A percentile compares a stretch with the other conserved stretches of the same genome.
phyloP scores from a whole-genome alignment of 352 stramenopile species.

The Elongisporangium prolatum region DNA sequence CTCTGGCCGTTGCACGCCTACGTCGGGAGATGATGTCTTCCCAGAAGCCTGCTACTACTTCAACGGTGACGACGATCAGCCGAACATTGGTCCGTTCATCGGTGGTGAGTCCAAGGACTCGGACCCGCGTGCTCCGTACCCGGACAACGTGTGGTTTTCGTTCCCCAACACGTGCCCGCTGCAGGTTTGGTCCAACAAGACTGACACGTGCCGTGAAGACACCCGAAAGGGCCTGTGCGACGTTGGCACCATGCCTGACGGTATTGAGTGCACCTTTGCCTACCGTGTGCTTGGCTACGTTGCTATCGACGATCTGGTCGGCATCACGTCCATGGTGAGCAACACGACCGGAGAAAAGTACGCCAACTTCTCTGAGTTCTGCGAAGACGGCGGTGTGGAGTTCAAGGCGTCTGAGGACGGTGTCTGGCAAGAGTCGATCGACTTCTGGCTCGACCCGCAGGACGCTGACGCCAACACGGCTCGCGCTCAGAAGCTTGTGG shows the following conservation, averaged over 20 bases:
- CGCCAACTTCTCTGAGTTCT: constrained; percentile 62
- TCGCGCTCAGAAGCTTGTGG: constrained; percentile 41
- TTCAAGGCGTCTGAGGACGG: constrained; percentile 31
- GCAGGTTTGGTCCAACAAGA: constrained; percentile 20
- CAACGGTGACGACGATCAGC: constrained; percentile 57
- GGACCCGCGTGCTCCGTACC: constrained; percentile 42
- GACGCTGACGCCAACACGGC: constrained; percentile 44
- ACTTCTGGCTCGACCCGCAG: constrained; percentile 68
- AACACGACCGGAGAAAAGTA: constrained; percentile 47
- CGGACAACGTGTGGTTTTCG: constrained; percentile 58
- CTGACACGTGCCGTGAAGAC: constrained; percentile 12
- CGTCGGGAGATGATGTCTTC: constrained; percentile 14
- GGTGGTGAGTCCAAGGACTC: constrained; percentile 34
- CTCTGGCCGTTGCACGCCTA: constrained; percentile 52
- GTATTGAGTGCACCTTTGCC: constrained; percentile 47
- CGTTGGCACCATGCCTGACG: constrained; percentile 47
- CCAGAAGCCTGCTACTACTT: constrained; percentile 67
- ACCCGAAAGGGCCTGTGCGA: constrained; percentile 48
- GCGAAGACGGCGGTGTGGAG: constrained; percentile 50
- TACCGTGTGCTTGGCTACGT: constrained; percentile 67
- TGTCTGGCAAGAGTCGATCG: constrained; percentile 48
- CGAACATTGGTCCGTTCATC: constrained; percentile 65
- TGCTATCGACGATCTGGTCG: constrained; percentile 69
- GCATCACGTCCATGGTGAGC: constrained; percentile 61
- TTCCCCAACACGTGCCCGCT: constrained; percentile 62